Evolutionary conservation across 495 filamentous ascomycete species (phyloP), one percentile per base, ranked within the genome.

Genomic region (Durotheca rogersii): DNA sequence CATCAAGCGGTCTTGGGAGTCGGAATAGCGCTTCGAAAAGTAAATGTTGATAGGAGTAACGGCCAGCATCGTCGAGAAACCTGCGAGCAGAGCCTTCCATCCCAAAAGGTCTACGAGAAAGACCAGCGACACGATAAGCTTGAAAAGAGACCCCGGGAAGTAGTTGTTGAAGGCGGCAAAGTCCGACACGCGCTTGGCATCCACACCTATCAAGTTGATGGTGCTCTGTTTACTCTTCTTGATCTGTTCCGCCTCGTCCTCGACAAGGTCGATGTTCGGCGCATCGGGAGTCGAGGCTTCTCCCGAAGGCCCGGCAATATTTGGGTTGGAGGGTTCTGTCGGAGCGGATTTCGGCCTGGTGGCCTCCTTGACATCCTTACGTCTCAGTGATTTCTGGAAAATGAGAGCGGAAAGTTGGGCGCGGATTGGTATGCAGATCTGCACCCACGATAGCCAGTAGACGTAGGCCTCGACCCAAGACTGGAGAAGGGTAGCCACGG

Each of bases 191-290:
- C 89, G 80, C 47, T 82, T 81, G 2, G 81, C 76, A 68, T 95
- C 89, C 6, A 95, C 83, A 4, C 85, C 85, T 16, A 90, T 82
- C 29, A 91, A 71, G 58, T 94, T 94, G 41, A 91, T 82, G 9
- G 82, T 87, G 45, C 83, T 85, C 66, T 91, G 89, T 42, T 86
- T 85, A 50, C 82, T 85, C 57, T 70, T 72, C 38, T 67, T 70
- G 23, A 73, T 51, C 20, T 64, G 51, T 36, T 85, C 79, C 2
- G 77, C 54, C 6, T 79, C 75, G 23, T 83, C 82, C 3, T 75
- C 74, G 2, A 60, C 60, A 3, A 72, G 62, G 3, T 65, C 31
- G 20, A 60, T 53, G 23, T 58, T 44, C 7, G 64, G 57, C 41
- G 38, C 50, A 19, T 57, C 56, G 9, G 51, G 25, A 10, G 48